Percentiles rank a stretch among this genome's conserved stretches.
Conservation (phyloP, 345 rosid genomes). For the Ceriops zippeliana region DNA sequence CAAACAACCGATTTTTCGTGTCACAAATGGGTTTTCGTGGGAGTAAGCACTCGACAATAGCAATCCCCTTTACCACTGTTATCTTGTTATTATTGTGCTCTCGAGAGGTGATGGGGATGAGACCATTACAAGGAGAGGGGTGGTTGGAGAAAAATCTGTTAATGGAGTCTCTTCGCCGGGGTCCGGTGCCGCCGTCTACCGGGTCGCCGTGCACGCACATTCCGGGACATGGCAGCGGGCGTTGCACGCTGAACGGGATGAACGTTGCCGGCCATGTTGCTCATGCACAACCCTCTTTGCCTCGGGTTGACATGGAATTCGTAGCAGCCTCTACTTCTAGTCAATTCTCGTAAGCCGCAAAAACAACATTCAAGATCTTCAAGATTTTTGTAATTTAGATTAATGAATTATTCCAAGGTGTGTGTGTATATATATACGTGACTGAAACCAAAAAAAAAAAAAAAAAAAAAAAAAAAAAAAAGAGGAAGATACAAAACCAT, state of each 20-base stretch:
- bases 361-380: background rate
- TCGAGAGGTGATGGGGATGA: background rate
- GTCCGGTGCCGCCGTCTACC: background rate
- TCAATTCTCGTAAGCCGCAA: background rate
- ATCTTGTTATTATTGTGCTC: background rate
- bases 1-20: background rate
- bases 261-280: conserved; percentile 8
- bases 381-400: too few species aligned
- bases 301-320: background rate
- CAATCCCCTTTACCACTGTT: background rate
- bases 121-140: background rate
- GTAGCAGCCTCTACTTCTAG: background rate
- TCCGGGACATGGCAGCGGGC: background rate
- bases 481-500: too few species aligned
- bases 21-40: background rate
- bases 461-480: too few species aligned
- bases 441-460: too few species aligned
- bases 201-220: background rate
- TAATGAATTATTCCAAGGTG: too few species aligned
- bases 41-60: background rate
- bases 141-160: background rate
- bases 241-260: background rate
- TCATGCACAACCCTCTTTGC: background rate
- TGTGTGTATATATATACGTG: too few species aligned
- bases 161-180: conserved; percentile 2